A percentile compares a stretch with the other conserved stretches of the same genome.
Evolutionary conservation across 108 stramenopile genomes (phyloP).

Genomic region (Cyclotella kingstonii): DNA sequence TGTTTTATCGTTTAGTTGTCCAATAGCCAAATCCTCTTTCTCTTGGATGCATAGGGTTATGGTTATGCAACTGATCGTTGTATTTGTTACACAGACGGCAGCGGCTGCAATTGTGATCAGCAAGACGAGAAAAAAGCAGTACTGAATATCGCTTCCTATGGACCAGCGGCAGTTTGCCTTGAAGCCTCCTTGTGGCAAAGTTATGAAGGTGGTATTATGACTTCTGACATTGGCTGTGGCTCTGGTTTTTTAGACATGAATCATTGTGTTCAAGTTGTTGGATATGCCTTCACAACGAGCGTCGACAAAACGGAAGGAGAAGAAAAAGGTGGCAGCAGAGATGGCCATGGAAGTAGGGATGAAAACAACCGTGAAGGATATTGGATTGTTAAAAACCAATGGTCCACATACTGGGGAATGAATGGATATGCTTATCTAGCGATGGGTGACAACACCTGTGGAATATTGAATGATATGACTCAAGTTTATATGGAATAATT

Average conservation of each 20-base stretch:
- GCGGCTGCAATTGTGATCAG: constrained; percentile 79
- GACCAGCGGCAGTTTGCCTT: constrained; percentile 83
- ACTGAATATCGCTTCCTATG: constrained; percentile 78
- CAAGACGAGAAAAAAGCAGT: constrained; percentile 82
- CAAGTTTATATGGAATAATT: constrained; percentile 42
- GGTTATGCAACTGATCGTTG: constrained; percentile 87
- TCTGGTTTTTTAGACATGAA: constrained; percentile 79
- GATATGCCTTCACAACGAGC: constrained; percentile 70
- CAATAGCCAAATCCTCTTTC: neutral
- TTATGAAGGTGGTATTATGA: constrained; percentile 84
- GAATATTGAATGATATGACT: constrained; percentile 88
- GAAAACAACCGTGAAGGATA: constrained; percentile 62
- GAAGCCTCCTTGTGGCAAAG: constrained; percentile 83
- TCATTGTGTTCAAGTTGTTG: constrained; percentile 82
- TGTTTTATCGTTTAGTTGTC: neutral
- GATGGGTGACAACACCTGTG: constrained; percentile 89
- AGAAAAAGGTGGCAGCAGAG: constrained; percentile 31
- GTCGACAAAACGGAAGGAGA: constrained; percentile 23
- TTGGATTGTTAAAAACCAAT: constrained; percentile 91
- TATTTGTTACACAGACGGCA: constrained; percentile 82
- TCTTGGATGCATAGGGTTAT: constrained; percentile 44
- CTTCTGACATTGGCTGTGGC: constrained; percentile 69
- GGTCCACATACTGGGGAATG: constrained; percentile 81
- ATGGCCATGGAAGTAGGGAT: constrained; percentile 33
- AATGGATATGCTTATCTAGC: constrained; percentile 84